Conservation (phyloP, 306 rosid genomes). For the Quercus aquifolioides region DNA sequence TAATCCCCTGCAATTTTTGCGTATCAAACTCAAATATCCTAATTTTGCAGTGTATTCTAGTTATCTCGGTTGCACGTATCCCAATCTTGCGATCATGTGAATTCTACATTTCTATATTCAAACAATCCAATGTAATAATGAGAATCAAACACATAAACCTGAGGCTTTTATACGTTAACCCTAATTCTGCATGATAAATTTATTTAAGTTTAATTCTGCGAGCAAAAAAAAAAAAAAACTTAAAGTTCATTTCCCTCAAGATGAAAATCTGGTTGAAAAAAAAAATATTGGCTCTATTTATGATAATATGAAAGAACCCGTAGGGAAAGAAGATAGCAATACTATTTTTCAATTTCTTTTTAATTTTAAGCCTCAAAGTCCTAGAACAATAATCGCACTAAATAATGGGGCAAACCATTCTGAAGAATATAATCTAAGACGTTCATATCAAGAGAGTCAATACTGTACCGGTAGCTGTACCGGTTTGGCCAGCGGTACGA, state of each 20-base stretch:
- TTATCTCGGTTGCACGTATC: not conserved
- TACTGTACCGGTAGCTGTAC: too few species aligned
- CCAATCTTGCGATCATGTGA: not conserved
- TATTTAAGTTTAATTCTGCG: not conserved
- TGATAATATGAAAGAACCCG: not conserved
- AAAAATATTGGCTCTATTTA: not conserved
- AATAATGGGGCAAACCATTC: too few species aligned
- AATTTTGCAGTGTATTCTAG: not conserved
- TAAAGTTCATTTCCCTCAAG: too few species aligned
- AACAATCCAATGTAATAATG: not conserved
- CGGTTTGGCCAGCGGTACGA: too few species aligned
- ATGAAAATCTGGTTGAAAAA: too few species aligned
- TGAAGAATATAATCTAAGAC: too few species aligned
- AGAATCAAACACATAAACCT: not conserved
- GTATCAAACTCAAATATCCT: not conserved
- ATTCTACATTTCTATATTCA: not conserved
- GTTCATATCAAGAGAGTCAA: too few species aligned
- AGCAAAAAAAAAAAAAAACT: not conserved
- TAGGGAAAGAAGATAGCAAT: too few species aligned
- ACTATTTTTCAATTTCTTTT: too few species aligned
- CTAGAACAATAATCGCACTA: too few species aligned
- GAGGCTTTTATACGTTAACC: not conserved
- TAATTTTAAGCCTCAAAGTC: too few species aligned
- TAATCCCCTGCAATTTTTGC: not conserved
- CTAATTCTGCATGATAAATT: not conserved